Evolutionary conservation across 225 moss, liverwort and hornwort species (phyloP), one percentile per base, ranked within the genome.

Genomic region (Anthoceros angustus): DNA sequence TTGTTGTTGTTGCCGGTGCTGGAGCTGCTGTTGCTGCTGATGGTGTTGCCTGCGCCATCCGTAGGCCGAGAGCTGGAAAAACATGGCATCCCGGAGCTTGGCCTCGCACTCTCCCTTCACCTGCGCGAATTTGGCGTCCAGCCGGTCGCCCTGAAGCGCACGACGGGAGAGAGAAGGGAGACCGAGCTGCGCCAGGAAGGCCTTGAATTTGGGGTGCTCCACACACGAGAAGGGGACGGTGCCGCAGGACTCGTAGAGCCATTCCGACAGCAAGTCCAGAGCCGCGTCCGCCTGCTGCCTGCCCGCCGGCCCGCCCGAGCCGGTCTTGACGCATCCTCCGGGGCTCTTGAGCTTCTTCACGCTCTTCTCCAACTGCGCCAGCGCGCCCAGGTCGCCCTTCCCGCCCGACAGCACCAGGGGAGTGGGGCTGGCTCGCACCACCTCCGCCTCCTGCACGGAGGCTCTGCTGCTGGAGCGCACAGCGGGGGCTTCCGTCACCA

Each of bases 131-230:
- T 86, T 92, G n/a, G 83, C 72, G 16, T 92, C 92, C 60, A 92
- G 81, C 72, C 86, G 86, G 7, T 82, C 82, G 50, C 88, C 88
- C 25, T 76, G 84, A 45, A 92, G 82, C 67, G 80, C 80, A 9
- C 84, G 79, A 42, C 92, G 73, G 64, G 86, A 86, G 43, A 92
- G 84, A 10, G 84, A 76, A 2, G 92, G 92, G 24, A 92, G 78
- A 16, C 92, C 92, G 55, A 92, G 85, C 68, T 88, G 86, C 6
- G 66, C 75, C 5, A 92, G 78, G 65, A 92, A 92, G 23, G 84
- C 83, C 70, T 86, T 92, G 67, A 92, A 92, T 82, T 92, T 92
- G 43, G 92, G 92, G 68, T 92, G 92, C 78, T 92, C 92, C 21
- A 92, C 86, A 45, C 88, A 92, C 10, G 92, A 92, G 68, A 92